Percentiles rank a stretch among this genome's conserved stretches.
Evolutionary conservation across 345 rosid species (phyloP).

Genomic region (Hirschfeldia incana): DNA sequence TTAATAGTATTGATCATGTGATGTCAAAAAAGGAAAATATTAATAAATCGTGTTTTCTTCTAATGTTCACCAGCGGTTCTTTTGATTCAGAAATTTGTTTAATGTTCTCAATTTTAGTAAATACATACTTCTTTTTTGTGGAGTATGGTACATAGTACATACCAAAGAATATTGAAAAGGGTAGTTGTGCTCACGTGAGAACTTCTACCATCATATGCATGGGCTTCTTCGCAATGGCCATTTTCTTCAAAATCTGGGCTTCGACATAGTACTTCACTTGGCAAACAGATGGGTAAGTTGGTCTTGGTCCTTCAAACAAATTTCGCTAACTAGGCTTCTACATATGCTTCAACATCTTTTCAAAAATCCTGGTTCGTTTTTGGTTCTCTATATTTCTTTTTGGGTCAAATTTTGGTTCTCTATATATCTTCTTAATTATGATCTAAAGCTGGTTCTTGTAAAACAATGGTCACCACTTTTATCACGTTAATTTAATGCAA

Average conservation of each 20-base stretch:
- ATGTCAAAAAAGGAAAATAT: too few relatives aligned
- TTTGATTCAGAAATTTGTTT: too few relatives aligned
- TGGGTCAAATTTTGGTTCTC: not conserved
- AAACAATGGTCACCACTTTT: not conserved
- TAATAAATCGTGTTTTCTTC: not conserved
- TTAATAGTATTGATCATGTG: too few relatives aligned
- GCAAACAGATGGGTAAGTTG: not conserved
- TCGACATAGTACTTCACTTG: not conserved
- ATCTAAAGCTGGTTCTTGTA: not conserved
- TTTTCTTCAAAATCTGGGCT: not conserved
- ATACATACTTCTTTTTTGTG: not conserved
- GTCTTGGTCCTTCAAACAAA: not conserved
- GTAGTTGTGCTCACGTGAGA: not conserved
- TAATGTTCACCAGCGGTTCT: not conserved
- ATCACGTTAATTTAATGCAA: not conserved
- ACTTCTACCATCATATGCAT: not conserved
- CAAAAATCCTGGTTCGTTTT: not conserved
- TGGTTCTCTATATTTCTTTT: not conserved
- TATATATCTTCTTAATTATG: not conserved
- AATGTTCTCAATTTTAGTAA: too few relatives aligned
- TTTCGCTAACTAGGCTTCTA: not conserved
- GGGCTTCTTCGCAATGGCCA: not conserved
- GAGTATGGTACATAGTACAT: not conserved
- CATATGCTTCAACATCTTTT: not conserved
- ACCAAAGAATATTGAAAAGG: not conserved